These are phyloP conservation scores for Sporothrix phasma DNA, from an alignment of 2,329 filamentous ascomycete species.

Conservation along the genomic window DNA sequence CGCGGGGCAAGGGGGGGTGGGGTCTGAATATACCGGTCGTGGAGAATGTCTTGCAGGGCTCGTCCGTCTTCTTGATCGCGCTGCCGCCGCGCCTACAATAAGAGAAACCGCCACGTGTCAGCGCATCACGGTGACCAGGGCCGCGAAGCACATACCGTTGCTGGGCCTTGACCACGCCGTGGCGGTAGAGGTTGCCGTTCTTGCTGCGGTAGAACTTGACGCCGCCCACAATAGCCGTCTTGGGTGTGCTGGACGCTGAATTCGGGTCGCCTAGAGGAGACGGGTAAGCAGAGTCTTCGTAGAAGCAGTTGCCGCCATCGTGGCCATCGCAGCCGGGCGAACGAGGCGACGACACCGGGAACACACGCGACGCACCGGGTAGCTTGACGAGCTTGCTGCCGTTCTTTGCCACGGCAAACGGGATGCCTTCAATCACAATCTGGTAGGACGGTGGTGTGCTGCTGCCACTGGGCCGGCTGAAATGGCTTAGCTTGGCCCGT, in stretches of 20 bases:
- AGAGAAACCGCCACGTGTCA: slow-evolving; percentile 26
- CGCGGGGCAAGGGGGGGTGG: slow-evolving; percentile 20
- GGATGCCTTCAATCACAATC: slow-evolving; percentile 59
- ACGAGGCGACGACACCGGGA: neutral
- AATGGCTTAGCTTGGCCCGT: slow-evolving; percentile 46
- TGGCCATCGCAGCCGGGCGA: slow-evolving; percentile 5
- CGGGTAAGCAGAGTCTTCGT: slow-evolving; percentile 24
- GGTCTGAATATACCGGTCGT: slow-evolving; percentile 52
- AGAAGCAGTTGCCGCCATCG: no score
- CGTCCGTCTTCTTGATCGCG: slow-evolving; percentile 55
- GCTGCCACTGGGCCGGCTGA: slow-evolving; percentile 22
- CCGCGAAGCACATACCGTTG: slow-evolving; percentile 53
- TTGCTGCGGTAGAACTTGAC: slow-evolving; percentile 80
- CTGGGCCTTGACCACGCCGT: slow-evolving; percentile 57
- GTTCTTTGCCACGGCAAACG: slow-evolving; percentile 62
- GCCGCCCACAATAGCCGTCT: slow-evolving; percentile 60
- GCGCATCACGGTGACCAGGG: slow-evolving; percentile 23
- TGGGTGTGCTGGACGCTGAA: slow-evolving; percentile 59
- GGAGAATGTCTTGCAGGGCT: slow-evolving; percentile 63
- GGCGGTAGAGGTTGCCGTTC: slow-evolving; percentile 74
- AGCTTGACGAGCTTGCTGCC: slow-evolving; percentile 74
- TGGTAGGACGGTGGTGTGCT: slow-evolving; percentile 40
- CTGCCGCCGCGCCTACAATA: slow-evolving; percentile 35
- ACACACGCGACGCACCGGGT: slow-evolving; percentile 46
- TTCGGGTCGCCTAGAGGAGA: slow-evolving; percentile 45